Evolutionary conservation across 345 rosid genomes (phyloP).

Genomic region (Salix arbutifolia): DNA sequence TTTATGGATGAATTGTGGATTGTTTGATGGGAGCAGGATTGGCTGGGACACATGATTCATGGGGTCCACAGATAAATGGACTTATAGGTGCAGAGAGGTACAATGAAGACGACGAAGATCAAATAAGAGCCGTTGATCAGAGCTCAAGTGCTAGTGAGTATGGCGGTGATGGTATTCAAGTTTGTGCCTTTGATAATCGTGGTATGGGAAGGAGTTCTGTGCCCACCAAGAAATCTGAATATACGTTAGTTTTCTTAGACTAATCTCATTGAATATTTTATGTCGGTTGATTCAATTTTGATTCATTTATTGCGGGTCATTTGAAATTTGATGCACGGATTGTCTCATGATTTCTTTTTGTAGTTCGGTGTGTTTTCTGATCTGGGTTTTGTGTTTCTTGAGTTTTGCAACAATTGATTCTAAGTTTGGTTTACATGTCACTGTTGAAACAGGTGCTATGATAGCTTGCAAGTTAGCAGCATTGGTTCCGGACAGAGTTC

Average conservation of each 20-base stretch:
- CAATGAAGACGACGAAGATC: conserved; percentile 50
- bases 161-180: conserved; percentile 45
- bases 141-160: conserved; percentile 1
- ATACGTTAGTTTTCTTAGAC: conserved; percentile 54
- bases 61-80: conserved; percentile 83
- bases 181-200: conserved; percentile 93
- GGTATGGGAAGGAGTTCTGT: conserved; percentile 92
- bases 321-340: background rate
- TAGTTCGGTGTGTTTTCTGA: background rate
- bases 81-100: conserved; percentile 54
- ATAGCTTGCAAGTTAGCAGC: conserved; percentile 92
- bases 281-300: background rate
- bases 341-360: background rate
- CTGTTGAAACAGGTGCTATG: conserved; percentile 71
- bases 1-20: background rate
- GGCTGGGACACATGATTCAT: conserved; percentile 88
- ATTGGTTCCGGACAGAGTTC: conserved; percentile 71
- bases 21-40: conserved; percentile 46
- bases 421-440: background rate
- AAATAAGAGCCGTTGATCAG: conserved; percentile 12
- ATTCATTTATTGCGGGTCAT: background rate
- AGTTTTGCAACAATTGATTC: background rate
- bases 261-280: background rate
- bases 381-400: background rate
- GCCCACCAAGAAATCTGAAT: conserved; percentile 57